Base-by-base conservation (phyloP, 2,329 filamentous ascomycete genomes). In the Neonectria punicea region DNA sequence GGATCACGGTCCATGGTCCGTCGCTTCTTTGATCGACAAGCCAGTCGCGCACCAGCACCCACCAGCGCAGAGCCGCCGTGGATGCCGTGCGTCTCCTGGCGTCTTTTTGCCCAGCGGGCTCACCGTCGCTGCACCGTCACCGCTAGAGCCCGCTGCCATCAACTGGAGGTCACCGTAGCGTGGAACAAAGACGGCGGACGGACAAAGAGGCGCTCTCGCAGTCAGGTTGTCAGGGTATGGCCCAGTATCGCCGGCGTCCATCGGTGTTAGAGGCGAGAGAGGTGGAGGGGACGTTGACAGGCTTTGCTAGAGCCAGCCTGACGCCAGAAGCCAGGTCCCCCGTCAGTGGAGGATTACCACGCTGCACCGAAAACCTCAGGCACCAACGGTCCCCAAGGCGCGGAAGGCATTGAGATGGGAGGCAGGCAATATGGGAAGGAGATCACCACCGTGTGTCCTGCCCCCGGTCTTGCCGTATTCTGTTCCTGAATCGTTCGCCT, bases 11-110 rank as follows among this genome's bases (percentile, higher is more conserved):
- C 14, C 13, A 62, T 20, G 55, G 36, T 39, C 57, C 39, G 61
- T 65, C 47, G 46, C 46, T 58, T 60, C 65, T 58, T 66, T 69
- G 70, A 68, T 70, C 63, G 58, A 47, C 67, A 50, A 51, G 58
- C 60, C 60, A 36, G 58, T 25, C 22, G n/a, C 39, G 14, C n/a
- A 18, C n/a, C 39, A 46, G 39, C 25, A 49, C 20, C n/a, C 36
- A 49, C 20, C 22, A 25, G 51, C 54, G 30, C 55, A 66, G 56
- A 72, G 65, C 60, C 67, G 61, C 56, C 25, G 30, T 46, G 49
- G 28, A 61, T 61, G 60, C 66, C 56, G 63, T 66, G 66, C 66
- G 66, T 63, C 50, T 39, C 20, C 55, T 25, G 55, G 55, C 61
- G 50, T 43, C 50, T 14, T 41, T 32, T 44, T 22, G n/a, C 14